Evolutionary conservation across 805 yeast species (phyloP).

Genomic region (Hanseniaspora mollemarum): DNA sequence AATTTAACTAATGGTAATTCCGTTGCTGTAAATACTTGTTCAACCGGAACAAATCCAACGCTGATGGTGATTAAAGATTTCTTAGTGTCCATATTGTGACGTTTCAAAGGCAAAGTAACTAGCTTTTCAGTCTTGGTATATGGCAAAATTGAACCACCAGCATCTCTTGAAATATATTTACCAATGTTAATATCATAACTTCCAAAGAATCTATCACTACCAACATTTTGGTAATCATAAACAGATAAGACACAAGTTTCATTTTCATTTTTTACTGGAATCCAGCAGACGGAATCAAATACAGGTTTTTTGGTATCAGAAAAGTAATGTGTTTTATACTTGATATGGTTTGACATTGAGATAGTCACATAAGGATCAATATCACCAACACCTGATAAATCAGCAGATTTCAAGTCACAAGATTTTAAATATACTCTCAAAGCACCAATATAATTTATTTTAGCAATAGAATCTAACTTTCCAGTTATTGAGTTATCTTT

Average conservation of each 20-base stretch:
- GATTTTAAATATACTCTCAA: conserved; percentile 47
- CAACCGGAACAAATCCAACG: conserved; percentile 52
- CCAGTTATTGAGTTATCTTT: conserved; percentile 30
- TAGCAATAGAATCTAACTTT: conserved; percentile 11
- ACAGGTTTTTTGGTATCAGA: conserved; percentile 45
- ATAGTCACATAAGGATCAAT: conserved; percentile 66
- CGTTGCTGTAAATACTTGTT: conserved; percentile 49
- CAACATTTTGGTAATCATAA: conserved; percentile 55
- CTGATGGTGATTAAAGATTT: conserved; percentile 45
- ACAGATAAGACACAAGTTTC: conserved; percentile 49
- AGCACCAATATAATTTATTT: conserved; percentile 51
- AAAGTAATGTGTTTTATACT: conserved; percentile 44
- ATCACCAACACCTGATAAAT: conserved; percentile 56
- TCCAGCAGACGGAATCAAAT: conserved; percentile 47
- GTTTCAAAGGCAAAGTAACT: conserved; percentile 4
- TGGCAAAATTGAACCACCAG: conserved; percentile 26
- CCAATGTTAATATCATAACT: conserved; percentile 40
- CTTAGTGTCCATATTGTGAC: background rate
- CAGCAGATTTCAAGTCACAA: conserved; percentile 39
- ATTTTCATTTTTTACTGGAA: conserved; percentile 50
- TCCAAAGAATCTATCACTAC: conserved; percentile 57
- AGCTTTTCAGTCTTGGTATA: conserved; percentile 33
- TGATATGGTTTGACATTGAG: conserved; percentile 45
- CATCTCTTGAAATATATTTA: conserved; percentile 39
- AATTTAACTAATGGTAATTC: conserved; percentile 38